Base-by-base conservation (phyloP, 169 alveolate genomes). In the Plasmodium fragile region DNA sequence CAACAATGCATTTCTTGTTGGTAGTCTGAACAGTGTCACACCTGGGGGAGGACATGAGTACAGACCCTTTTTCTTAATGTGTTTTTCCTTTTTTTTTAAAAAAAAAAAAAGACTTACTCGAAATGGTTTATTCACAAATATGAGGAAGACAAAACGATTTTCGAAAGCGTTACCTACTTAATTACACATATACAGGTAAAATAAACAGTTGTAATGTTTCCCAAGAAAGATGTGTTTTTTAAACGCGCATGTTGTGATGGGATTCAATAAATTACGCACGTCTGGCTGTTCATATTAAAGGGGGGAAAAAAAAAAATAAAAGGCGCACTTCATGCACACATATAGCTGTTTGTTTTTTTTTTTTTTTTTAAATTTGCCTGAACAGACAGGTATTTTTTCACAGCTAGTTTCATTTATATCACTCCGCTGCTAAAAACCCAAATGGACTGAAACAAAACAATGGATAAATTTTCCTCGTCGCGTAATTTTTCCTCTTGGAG, bases 391-490 rank as follows among this genome's bases (percentile, higher is more conserved):
- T 4, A 49, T 49, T 49, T 49, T 49, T 49, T 49, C 59, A 65
- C 41, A 65, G 75, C 41, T 65, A 65, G 41, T 65, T 65, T 65
- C 75, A 65, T 65, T 65, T 65, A 65, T 6, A 65, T n/a, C 75
- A 65, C 39, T 18, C 30, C 39, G 28, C 75, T n/a, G 41, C n/a
- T 65, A 65, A 65, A 65, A 25, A 28, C 13, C 36, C 30, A 65
- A 65, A 65, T 65, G 75, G 25, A 65, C 41, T 65, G 36, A 65
- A 65, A 65, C 34, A 59, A 59, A 59, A 18, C 75, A 25, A 4
- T 25, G 30, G 41, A 28, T 25, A 18, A 65, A 25, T 65, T 65
- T 65, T 65, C 22, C 72, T 22, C 72, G 4, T 55, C 72, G 30
- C 30, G 30, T 7, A 55, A 55, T 53, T 16, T n/a, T 53, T 53